Evolutionary conservation across 805 yeast genomes (phyloP).

Genomic region (Jamesozyma spencerorum): DNA sequence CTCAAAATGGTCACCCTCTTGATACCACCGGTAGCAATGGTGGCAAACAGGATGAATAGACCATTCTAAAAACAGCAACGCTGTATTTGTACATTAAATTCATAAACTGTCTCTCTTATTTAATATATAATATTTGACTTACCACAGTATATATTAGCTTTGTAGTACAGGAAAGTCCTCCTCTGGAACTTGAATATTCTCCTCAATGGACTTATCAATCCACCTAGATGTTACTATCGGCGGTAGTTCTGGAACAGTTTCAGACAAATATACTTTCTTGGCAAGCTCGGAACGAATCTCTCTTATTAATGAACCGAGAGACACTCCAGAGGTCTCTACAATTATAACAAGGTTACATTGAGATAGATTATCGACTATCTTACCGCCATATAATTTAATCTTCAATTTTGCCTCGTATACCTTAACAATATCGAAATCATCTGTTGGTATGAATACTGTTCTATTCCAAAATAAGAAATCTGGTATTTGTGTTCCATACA

Average conservation of each 20-base stretch:
- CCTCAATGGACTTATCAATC: constrained; percentile 31
- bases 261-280: background rate
- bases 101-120: background rate
- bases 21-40: background rate
- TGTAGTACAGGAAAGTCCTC: constrained; percentile 19
- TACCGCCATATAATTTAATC: constrained; percentile 40
- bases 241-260: constrained; percentile 16
- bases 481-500: constrained; percentile 10
- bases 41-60: background rate
- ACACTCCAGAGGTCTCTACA: constrained; percentile 8
- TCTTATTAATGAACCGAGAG: background rate
- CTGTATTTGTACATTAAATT: background rate
- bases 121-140: background rate
- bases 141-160: background rate
- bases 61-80: background rate
- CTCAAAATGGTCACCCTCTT: background rate
- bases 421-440: constrained; percentile 5
- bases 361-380: constrained; percentile 20
- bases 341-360: constrained; percentile 36
- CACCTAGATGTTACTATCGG: constrained; percentile 32
- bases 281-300: constrained; percentile 1
- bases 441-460: constrained; percentile 27
- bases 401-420: constrained; percentile 13
- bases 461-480: constrained; percentile 32
- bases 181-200: constrained; percentile 25